Conservation (phyloP, 345 rosid species). For the Eutrema yunnanense region DNA sequence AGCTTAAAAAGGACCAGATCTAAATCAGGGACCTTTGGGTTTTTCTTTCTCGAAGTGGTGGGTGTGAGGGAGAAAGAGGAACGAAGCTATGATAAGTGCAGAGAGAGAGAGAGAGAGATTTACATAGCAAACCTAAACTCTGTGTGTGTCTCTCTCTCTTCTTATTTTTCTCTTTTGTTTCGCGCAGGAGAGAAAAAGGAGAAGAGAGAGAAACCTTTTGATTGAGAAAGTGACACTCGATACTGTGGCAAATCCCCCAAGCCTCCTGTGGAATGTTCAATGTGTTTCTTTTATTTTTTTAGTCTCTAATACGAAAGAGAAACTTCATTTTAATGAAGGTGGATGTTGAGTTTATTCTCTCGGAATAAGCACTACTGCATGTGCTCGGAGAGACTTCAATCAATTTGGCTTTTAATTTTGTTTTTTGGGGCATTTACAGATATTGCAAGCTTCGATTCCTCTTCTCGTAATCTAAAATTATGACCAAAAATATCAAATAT, state of each 20-base stretch:
- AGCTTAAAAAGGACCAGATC: conserved; percentile 22
- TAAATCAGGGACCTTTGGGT: neutral
- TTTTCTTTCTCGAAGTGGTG: conserved; percentile 3
- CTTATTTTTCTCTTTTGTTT: conserved; percentile 9
- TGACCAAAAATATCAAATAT: neutral
- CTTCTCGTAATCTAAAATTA: neutral
- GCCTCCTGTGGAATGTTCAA: neutral
- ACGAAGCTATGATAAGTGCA: conserved; percentile 9
- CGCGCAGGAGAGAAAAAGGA: conserved; percentile 15
- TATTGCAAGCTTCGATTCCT: neutral
- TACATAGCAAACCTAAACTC: conserved; percentile 24
- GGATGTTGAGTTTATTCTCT: neutral
- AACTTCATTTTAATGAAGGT: neutral
- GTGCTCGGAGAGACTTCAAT: neutral
- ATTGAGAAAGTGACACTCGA: conserved; percentile 27
- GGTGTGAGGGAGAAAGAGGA: conserved; percentile 4
- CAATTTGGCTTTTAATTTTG: neutral
- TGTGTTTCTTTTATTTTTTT: neutral
- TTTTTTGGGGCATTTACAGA: neutral
- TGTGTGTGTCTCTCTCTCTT: conserved; percentile 3
- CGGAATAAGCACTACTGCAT: neutral
- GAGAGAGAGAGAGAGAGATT: conserved; percentile 20
- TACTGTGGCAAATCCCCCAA: conserved; percentile 4
- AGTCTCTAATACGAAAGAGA: neutral
- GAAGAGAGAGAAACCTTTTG: conserved; percentile 34